These are phyloP conservation scores for Zalaria sp. DNA, from an alignment of 2,329 filamentous ascomycete genomes.

Conservation along the genomic window DNA sequence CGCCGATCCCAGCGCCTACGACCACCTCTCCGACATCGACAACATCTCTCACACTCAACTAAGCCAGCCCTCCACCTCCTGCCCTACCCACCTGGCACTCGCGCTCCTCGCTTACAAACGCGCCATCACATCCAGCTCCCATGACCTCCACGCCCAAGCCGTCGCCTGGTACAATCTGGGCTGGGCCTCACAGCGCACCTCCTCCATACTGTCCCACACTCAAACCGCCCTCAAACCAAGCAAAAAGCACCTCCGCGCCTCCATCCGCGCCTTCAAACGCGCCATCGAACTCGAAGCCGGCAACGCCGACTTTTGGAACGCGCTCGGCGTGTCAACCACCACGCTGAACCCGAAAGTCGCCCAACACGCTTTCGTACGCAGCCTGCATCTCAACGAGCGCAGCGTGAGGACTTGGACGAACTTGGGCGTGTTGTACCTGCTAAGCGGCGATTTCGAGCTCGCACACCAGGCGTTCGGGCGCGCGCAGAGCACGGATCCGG, in stretches of 20 bases:
- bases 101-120: slow-evolving; percentile 68
- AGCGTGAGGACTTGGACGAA: slow-evolving; percentile 83
- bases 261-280: slow-evolving; percentile 83
- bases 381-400: slow-evolving; percentile 79
- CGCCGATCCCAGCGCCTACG: slow-evolving; percentile 41
- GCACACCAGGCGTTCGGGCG: slow-evolving; percentile 82
- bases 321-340: slow-evolving; percentile 80
- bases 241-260: slow-evolving; percentile 59
- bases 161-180: slow-evolving; percentile 97
- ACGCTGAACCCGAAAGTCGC: slow-evolving; percentile 73
- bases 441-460: slow-evolving; percentile 72
- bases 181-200: slow-evolving; percentile 79
- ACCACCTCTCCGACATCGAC: slow-evolving; percentile 56
- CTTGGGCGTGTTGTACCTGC: slow-evolving; percentile 68
- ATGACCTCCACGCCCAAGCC: slow-evolving; percentile 75
- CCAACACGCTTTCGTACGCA: slow-evolving; percentile 86
- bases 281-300: slow-evolving; percentile 91
- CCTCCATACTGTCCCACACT: slow-evolving; percentile 24
- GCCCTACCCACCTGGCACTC: slow-evolving; percentile 1
- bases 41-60: slow-evolving; percentile 29
- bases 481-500: slow-evolving; percentile 86
- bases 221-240: slow-evolving; percentile 44
- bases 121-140: slow-evolving; percentile 57
- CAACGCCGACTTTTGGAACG: slow-evolving; percentile 95
- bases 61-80: neutral